A percentile compares a stretch with the other conserved stretches of the same genome.
These are phyloP conservation scores for Fragaria vesca DNA, from an alignment of 306 rosid genomes.

Conservation along the genomic window DNA sequence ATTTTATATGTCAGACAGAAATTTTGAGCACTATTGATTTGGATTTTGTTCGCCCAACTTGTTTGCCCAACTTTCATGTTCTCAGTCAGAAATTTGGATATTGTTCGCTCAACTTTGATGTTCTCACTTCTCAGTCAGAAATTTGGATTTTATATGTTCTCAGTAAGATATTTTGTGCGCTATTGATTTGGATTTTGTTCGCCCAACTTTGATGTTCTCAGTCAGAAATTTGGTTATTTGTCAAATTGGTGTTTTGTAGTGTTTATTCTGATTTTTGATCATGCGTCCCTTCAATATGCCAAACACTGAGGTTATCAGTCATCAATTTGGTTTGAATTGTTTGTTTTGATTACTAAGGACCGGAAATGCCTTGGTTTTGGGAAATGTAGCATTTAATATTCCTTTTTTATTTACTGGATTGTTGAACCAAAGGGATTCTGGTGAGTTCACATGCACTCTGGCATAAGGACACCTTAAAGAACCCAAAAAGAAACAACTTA, in stretches of 20 bases:
- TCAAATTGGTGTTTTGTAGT: background rate
- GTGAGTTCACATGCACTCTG: background rate
- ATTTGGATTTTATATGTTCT: background rate
- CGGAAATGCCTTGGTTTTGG: background rate
- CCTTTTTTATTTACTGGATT: background rate
- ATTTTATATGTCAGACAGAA: background rate
- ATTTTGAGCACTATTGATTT: no score
- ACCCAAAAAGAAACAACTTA: background rate
- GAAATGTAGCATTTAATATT: background rate
- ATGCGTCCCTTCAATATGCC: background rate
- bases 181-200: no score
- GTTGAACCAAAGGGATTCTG: background rate
- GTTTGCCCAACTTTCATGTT: background rate
- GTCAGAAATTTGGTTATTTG: background rate
- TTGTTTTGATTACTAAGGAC: background rate
- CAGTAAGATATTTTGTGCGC: no score
- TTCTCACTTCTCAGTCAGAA: background rate
- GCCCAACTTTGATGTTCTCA: background rate
- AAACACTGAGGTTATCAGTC: background rate
- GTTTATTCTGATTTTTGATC: slow-evolving; percentile 5
- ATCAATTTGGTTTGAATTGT: background rate
- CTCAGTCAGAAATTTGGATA: no score
- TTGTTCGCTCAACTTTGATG: background rate
- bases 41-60: no score
- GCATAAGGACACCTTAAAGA: background rate